Evolutionary conservation across 352 stramenopile species (phyloP).

Genomic region (Phytophthora hibernalis): DNA sequence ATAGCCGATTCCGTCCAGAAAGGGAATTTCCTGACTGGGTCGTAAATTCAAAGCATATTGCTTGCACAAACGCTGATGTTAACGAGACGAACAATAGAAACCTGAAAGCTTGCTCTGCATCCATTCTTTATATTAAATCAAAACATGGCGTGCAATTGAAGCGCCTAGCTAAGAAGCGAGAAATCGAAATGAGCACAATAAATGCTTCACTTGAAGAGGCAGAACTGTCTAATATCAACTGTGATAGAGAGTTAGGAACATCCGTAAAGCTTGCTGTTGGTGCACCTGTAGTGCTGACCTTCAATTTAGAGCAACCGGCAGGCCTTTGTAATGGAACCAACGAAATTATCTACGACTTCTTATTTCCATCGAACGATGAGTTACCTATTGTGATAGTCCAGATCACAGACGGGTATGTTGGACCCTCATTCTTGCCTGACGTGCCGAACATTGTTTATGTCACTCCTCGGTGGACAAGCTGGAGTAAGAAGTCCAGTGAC

Average conservation of each 20-base stretch:
- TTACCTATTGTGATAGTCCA: not conserved
- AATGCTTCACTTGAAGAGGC: not conserved
- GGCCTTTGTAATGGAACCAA: constrained; percentile 13
- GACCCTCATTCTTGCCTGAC: not conserved
- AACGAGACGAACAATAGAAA: not conserved
- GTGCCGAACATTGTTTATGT: constrained; percentile 1
- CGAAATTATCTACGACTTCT: constrained; percentile 1
- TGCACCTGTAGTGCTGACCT: constrained; percentile 10
- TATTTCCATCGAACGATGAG: not conserved
- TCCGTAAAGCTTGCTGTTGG: not conserved
- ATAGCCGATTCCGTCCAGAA: not conserved
- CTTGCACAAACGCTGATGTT: too few relatives aligned
- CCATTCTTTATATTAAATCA: not conserved
- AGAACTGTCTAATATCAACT: not conserved
- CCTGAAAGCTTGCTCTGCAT: not conserved
- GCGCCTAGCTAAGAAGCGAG: not conserved
- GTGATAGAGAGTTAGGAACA: not conserved
- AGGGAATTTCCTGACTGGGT: not conserved
- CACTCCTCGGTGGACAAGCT: not conserved
- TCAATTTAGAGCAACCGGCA: not conserved
- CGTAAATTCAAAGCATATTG: constrained; percentile 1
- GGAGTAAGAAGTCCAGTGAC: not conserved
- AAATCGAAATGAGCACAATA: not conserved
- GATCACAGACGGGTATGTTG: constrained; percentile 1
- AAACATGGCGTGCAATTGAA: not conserved